Evolutionary conservation across 208 protist genomes (phyloP).

Genomic region (Trypanosoma grayi): DNA sequence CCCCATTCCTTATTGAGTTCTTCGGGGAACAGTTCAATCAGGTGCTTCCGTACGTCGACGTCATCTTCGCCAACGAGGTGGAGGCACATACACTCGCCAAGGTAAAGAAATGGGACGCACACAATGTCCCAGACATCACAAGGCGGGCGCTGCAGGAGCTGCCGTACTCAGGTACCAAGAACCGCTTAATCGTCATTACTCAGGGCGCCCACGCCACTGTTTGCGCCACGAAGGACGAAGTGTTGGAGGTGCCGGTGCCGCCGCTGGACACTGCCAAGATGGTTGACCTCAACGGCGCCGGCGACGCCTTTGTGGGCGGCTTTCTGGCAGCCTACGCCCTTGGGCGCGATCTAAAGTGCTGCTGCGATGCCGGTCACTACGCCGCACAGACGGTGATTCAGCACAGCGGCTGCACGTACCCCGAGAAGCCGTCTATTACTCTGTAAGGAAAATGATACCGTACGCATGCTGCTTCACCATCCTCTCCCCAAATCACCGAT

Average conservation of each 20-base stretch:
- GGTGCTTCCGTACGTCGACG: constrained; percentile 92
- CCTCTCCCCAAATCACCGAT: not conserved
- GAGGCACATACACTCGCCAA: constrained; percentile 90
- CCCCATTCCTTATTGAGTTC: constrained; percentile 96
- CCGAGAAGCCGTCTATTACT: constrained; percentile 65
- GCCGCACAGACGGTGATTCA: constrained; percentile 91
- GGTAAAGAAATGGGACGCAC: constrained; percentile 65
- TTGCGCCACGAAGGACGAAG: constrained; percentile 53
- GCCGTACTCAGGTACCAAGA: constrained; percentile 80
- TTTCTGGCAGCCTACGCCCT: constrained; percentile 91
- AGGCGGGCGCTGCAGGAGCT: constrained; percentile 58
- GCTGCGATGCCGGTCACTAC: constrained; percentile 90
- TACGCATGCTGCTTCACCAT: too few species aligned
- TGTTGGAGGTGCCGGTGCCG: constrained; percentile 54
- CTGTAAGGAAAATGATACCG: constrained; percentile 16
- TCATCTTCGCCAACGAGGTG: constrained; percentile 96
- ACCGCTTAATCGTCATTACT: constrained; percentile 94
- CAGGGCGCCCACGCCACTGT: constrained; percentile 90
- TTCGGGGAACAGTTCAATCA: constrained; percentile 90
- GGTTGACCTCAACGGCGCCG: constrained; percentile 97
- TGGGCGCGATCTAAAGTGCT: constrained; percentile 62
- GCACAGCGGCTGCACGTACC: constrained; percentile 92
- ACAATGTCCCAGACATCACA: constrained; percentile 85
- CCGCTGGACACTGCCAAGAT: constrained; percentile 86
- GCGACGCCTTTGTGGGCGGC: constrained; percentile 98